These are phyloP conservation scores for Ascochyta viciae-villosae DNA, from an alignment of 2,329 filamentous ascomycete species.

Conservation along the genomic window DNA sequence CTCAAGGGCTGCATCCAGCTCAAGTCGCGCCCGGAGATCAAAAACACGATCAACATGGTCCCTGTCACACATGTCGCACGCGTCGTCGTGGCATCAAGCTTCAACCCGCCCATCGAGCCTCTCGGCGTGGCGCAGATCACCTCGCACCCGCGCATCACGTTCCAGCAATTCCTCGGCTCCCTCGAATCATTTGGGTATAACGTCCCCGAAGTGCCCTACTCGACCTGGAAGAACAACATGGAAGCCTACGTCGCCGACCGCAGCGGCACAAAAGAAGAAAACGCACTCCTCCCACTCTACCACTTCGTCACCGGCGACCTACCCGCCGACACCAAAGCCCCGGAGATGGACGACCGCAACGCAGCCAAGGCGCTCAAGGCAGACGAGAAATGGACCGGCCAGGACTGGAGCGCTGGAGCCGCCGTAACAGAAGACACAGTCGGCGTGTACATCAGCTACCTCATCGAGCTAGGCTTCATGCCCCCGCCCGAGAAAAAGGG, in stretches of 20 bases:
- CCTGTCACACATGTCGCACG: constrained; percentile 83
- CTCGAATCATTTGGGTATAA: constrained; percentile 77
- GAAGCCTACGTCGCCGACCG: constrained; percentile 69
- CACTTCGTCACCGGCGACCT: constrained; percentile 75
- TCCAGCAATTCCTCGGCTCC: constrained; percentile 77
- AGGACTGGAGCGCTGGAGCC: constrained; percentile 63
- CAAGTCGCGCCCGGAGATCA: constrained; percentile 73
- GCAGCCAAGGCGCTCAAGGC: constrained; percentile 68
- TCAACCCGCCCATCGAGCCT: constrained; percentile 65
- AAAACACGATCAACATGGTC: constrained; percentile 88
- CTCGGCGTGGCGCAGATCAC: constrained; percentile 78
- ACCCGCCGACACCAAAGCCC: constrained; percentile 72
- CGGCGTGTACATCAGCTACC: constrained; percentile 69
- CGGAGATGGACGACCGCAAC: constrained; percentile 77
- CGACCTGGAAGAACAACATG: constrained; percentile 71
- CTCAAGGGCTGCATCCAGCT: constrained; percentile 89
- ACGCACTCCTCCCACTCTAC: constrained; percentile 73
- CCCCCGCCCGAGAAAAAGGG: constrained; percentile 44
- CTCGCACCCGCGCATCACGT: constrained; percentile 76
- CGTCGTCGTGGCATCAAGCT: constrained; percentile 77
- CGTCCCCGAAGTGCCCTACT: constrained; percentile 71
- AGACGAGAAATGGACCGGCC: constrained; percentile 66
- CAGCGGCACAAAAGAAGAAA: constrained; percentile 67
- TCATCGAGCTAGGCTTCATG: constrained; percentile 70
- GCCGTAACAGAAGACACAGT: constrained; percentile 67